phyloP scores from a whole-genome alignment of 2,329 filamentous ascomycete genomes.

The Penicillium frequentans region DNA sequence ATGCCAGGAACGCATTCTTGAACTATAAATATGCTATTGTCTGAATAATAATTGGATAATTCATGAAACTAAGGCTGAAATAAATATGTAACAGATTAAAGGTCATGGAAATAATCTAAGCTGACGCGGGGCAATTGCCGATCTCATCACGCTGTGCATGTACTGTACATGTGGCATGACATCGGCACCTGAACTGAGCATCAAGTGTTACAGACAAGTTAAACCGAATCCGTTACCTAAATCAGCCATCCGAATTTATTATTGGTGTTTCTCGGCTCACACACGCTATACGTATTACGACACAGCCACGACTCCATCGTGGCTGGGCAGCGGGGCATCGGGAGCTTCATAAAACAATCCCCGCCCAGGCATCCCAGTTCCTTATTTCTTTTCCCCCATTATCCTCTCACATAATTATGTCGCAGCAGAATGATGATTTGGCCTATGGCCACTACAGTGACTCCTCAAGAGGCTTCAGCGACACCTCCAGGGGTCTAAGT shows the following conservation, averaged over 20 bases:
- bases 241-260: neutral
- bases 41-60: neutral
- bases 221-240: neutral
- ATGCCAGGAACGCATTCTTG: neutral
- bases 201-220: neutral
- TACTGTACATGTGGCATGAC: neutral
- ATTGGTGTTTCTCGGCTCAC: neutral
- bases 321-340: slow-evolving; percentile 25
- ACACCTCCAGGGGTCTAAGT: slow-evolving; percentile 52
- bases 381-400: neutral
- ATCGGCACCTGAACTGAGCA: neutral
- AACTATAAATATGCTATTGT: neutral
- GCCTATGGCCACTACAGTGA: slow-evolving; percentile 56
- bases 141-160: neutral
- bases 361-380: slow-evolving; percentile 6
- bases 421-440: slow-evolving; percentile 51
- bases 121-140: neutral
- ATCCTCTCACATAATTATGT: slow-evolving; percentile 28
- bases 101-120: neutral
- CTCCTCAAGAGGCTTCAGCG: slow-evolving; percentile 31
- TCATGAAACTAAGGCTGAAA: neutral
- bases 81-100: neutral
- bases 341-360: slow-evolving; percentile 12
- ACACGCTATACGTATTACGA: slow-evolving; percentile 7
- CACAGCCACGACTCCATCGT: slow-evolving; percentile 19